Evolutionary conservation across 495 filamentous ascomycete species (phyloP).

Genomic region (Penicillium flavigenum): DNA sequence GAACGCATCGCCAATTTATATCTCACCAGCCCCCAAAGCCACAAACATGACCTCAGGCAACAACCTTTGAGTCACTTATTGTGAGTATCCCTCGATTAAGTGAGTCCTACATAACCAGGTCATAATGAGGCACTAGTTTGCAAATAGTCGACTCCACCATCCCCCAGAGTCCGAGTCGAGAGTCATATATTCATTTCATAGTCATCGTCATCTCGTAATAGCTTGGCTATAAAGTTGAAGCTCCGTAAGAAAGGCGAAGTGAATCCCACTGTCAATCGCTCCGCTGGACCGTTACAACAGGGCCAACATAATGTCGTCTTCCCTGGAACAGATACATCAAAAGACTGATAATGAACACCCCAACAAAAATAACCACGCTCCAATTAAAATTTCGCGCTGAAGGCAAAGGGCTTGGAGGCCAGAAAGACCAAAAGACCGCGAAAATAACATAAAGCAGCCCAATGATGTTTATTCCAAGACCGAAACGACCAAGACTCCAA

Average conservation of each 20-base stretch:
- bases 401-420: slow-evolving; percentile 39
- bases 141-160: too few species aligned
- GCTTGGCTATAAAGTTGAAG: not conserved
- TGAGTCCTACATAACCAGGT: too few species aligned
- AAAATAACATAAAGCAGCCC: slow-evolving; percentile 37
- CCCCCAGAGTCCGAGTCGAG: too few species aligned
- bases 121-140: too few species aligned
- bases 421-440: slow-evolving; percentile 47
- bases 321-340: slow-evolving; percentile 36
- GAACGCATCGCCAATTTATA: too few species aligned
- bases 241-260: not conserved
- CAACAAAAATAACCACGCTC: slow-evolving; percentile 43
- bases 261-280: not conserved
- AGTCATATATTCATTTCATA: not conserved
- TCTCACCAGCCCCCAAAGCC: too few species aligned
- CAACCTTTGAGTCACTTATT: too few species aligned
- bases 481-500: slow-evolving; percentile 41
- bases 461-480: slow-evolving; percentile 38
- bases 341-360: slow-evolving; percentile 36
- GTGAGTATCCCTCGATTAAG: too few species aligned
- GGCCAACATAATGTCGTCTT: slow-evolving; percentile 29
- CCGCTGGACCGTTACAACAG: slow-evolving; percentile 22
- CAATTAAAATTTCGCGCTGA: slow-evolving; percentile 52
- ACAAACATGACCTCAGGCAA: too few species aligned
- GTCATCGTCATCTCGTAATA: not conserved